Evolutionary conservation across 352 stramenopile species (phyloP), one percentile per base, ranked within the genome.

Genomic region (Pythium dissimile): DNA sequence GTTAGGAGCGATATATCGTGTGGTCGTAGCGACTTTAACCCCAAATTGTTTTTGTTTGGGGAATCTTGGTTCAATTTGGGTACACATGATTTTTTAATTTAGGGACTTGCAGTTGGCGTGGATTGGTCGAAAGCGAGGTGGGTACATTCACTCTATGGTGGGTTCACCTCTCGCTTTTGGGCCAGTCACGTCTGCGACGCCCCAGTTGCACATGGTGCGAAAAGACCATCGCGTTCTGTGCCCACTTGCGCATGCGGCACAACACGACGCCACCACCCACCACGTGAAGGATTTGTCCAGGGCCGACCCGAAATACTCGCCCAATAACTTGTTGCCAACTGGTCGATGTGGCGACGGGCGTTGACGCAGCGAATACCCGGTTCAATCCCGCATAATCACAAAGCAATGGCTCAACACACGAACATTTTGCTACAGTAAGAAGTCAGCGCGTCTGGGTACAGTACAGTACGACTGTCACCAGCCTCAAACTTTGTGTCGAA

Each of bases 231-330:
- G 27, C 31, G 30, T 45, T 45, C 38, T 45, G 38, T 45, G 26
- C 35, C 20, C 34, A 51, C 37, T 63, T 56, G 56, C 56, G 56
- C 56, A 64, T 64, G 56, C 34, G 30, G 30, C 32, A 54, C 44
- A 31, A 62, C 32, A 47, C 54, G 43, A 54, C 30, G 38, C 38
- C 38, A 18, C 38, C 50, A 49, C 37, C 50, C 30, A 47, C 31
- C 45, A 28, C 18, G 8, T 10, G 15, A 15, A 24, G 18, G 43
- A 50, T 50, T 50, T 23, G 43, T 50, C 43, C 31, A 38, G 32
- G 13, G n/a, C n/a, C n/a, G n/a, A n/a, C n/a, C n/a, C n/a, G n/a
- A n/a, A n/a, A n/a, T n/a, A n/a, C n/a, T n/a, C n/a, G n/a, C n/a
- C n/a, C n/a, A n/a, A n/a, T n/a, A n/a, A n/a, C n/a, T n/a, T n/a